Base-by-base conservation (phyloP, 2,329 filamentous ascomycete species). In the Fusarium protoensiforme region DNA sequence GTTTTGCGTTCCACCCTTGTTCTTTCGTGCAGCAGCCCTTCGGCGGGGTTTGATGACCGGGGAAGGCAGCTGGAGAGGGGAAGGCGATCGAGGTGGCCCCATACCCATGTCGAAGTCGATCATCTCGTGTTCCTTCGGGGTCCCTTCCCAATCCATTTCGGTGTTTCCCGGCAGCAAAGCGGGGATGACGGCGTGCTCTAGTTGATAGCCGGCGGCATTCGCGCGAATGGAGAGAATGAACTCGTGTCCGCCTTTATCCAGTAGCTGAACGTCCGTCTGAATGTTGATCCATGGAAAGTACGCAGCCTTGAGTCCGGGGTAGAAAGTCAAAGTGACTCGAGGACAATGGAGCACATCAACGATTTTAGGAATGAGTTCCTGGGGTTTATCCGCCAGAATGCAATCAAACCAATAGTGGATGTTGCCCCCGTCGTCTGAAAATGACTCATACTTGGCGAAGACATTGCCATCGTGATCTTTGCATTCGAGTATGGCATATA, bases 401-500 rank as follows among this genome's bases (percentile, higher is more conserved):
- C 29, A 29, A 22, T 41, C 29, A 36, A 64, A 68, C 65, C 46
- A 68, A 43, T 64, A 68, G 18, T 41, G 29, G 11, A 68, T 68
- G 36, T 57, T 53, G 20, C 65, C 61, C 20, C 59, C 29, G 27
- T 68, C 31, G 16, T 68, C 29, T 7, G 38, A 60, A 43, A 54
- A 68, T 10, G 36, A 64, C 22, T 68, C 46, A 56, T 64, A 68
- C 8, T 35, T 53, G 7, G 24, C 9, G 31, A 54, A 11, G 2
- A 46, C 33, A 38, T 56, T 58, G 22, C 38, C 24, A 13, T 39
- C 18, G 2, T 48, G 29, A 14, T 68, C 46, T 54, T 48, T 68
- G n/a, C 46, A 68, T 24, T 64, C 22, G n/a, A 68, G 61, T 24
- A 59, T 11, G 54, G 65, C 61, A 51, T 68, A 61, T 14, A 68